Conservation (phyloP, 2,329 filamentous ascomycete genomes). For the Trichoderma atroviride region DNA sequence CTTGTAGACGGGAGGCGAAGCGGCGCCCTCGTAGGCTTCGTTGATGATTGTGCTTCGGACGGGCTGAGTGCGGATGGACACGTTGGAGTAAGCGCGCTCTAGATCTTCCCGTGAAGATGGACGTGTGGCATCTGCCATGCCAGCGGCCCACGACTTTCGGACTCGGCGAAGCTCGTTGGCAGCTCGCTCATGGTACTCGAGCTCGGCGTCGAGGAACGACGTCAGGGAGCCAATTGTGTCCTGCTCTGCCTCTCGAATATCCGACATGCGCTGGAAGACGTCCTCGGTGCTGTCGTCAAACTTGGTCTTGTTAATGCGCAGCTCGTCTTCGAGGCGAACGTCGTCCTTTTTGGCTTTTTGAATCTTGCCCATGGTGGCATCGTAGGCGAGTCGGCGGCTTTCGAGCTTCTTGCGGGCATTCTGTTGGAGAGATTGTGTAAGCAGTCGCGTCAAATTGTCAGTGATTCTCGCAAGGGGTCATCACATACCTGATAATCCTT, state of each 20-base stretch:
- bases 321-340: constrained; percentile 88
- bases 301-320: constrained; percentile 88
- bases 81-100: constrained; percentile 45
- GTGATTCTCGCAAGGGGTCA: background rate
- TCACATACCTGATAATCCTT: constrained; percentile 89
- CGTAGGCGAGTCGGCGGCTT: constrained; percentile 83
- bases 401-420: constrained; percentile 92
- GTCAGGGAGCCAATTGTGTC: constrained; percentile 81
- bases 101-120: constrained; percentile 42
- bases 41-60: constrained; percentile 4
- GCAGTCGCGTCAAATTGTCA: background rate
- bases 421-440: constrained; percentile 37
- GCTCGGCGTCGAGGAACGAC: constrained; percentile 82
- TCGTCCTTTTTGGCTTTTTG: constrained; percentile 94
- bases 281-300: constrained; percentile 96
- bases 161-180: constrained; percentile 73
- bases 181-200: constrained; percentile 89
- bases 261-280: constrained; percentile 88
- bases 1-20: constrained; percentile 41
- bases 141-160: constrained; percentile 49
- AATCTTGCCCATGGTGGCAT: constrained; percentile 86
- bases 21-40: constrained; percentile 35
- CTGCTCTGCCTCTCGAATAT: constrained; percentile 88
- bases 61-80: constrained; percentile 35
- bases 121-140: constrained; percentile 29